Evolutionary conservation across 2,329 filamentous ascomycete species (phyloP).

Genomic region (Chrysosporium queenslandicum): DNA sequence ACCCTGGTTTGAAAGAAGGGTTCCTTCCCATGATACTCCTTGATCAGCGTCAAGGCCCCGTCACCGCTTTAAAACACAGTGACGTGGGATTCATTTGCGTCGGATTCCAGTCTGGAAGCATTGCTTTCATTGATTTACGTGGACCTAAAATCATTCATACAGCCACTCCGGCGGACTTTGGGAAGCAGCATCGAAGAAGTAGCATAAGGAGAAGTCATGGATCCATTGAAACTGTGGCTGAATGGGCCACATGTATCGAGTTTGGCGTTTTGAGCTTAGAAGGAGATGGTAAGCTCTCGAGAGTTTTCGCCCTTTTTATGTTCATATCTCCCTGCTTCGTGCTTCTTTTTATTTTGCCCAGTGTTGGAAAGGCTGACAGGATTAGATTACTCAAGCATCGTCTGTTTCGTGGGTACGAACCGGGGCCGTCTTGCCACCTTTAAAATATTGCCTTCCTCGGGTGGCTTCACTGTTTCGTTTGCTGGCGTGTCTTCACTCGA

Average conservation of each 20-base stretch:
- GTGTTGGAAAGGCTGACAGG: conserved; percentile 18
- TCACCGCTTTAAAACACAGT: conserved; percentile 72
- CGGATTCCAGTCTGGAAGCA: conserved; percentile 70
- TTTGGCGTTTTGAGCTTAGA: conserved; percentile 92
- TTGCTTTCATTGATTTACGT: conserved; percentile 77
- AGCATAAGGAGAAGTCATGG: conserved; percentile 55
- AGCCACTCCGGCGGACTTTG: conserved; percentile 60
- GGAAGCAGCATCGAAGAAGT: conserved; percentile 63
- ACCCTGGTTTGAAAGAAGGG: conserved; percentile 65
- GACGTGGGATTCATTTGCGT: conserved; percentile 85
- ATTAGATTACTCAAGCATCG: conserved; percentile 77
- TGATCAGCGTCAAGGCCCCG: conserved; percentile 70
- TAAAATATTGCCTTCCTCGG: conserved; percentile 70
- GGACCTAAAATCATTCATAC: conserved; percentile 77
- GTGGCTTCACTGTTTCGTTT: conserved; percentile 61
- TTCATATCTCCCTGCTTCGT: not conserved
- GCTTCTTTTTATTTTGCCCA: not conserved
- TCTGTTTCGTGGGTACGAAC: conserved; percentile 83
- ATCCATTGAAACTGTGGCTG: conserved; percentile 43
- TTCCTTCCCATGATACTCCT: conserved; percentile 71
- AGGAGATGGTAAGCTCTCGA: conserved; percentile 51
- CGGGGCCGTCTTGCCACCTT: conserved; percentile 76
- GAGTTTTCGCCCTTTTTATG: not conserved
- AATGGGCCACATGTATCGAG: conserved; percentile 73
- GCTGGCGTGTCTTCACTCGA: conserved; percentile 59